Evolutionary conservation across 257 asterid genomes (phyloP), one percentile per base, ranked within the genome.

Genomic region (Rauvolfia tetraphylla): DNA sequence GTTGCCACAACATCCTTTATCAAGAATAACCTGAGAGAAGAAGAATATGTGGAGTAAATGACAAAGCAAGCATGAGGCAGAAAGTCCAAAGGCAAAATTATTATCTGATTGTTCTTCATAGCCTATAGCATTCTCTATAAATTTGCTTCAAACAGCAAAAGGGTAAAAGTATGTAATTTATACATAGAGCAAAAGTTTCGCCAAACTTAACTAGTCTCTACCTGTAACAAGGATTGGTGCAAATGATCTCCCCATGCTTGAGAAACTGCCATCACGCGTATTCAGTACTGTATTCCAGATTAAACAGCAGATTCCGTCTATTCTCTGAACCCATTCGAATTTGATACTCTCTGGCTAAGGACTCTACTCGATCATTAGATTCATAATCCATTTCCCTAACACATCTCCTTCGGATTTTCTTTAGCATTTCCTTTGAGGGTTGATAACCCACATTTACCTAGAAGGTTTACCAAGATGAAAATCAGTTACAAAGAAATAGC

Each of bases 311-410:
- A 80, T 88, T 81, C 81, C 90, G 81, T 61, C 98, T 93, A 73
- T 2, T 76, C 78, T 93, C 99, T 13, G 76, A 14, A 56, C 90
- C 90, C 90, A 90, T 48, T 72, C 83, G 75, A 68, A 89, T 81
- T 2, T 83, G 74, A 61, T 87, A 82, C 75, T 84, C 76, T 75
- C 57, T 81, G 75, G 92, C 89, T 4, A 92, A n/a, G 70, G 88
- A 74, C 22, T 65, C 93, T 48, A 91, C 84, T 77, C 82, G 88
- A 68, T 66, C 86, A 62, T 85, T 78, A 53, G 91, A 82, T 76
- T 86, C 96, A 36, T 79, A 62, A 81, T 95, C 96, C 98, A 93
- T 82, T 85, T 95, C 98, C 58, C 99, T 83, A n/a, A 78, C 27
- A 46, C 93, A 88, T 79, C 99, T 93, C 84, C 99, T 89, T 29